Percentiles rank a stretch among this genome's conserved stretches.
phyloP scores from a whole-genome alignment of 139 green algal genomes.

The Edaphochlamys debaryana region DNA sequence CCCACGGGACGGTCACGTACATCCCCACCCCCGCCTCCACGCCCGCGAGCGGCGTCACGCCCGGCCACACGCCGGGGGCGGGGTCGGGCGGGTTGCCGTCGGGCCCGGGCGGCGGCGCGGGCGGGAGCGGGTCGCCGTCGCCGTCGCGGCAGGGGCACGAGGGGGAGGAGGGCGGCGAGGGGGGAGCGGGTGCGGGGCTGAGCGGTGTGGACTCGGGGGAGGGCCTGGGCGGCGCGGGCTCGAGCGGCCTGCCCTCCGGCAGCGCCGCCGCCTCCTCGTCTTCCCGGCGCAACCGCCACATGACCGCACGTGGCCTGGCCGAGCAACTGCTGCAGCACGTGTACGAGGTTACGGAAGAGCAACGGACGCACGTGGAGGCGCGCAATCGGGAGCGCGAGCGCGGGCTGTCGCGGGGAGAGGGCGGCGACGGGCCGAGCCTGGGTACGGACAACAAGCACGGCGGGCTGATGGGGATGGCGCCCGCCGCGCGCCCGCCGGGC shows the following conservation, averaged over 20 bases:
- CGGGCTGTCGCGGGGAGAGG: neutral
- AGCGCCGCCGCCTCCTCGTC: no score
- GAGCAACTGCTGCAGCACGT: slow-evolving; percentile 45
- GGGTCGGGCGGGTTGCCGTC: no score
- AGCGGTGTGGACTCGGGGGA: no score
- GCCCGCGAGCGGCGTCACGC: no score
- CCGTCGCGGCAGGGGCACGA: no score
- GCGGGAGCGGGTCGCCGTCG: neutral
- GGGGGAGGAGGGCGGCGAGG: no score
- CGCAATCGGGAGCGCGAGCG: slow-evolving; percentile 30
- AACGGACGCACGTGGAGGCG: slow-evolving; percentile 31
- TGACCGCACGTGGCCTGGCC: slow-evolving; percentile 23
- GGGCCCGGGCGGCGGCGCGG: neutral
- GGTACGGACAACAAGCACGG: slow-evolving; percentile 18
- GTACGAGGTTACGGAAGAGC: slow-evolving; percentile 38
- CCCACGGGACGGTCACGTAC: neutral
- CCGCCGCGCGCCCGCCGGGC: slow-evolving; percentile 21
- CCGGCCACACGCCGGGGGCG: no score
- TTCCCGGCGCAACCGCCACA: neutral
- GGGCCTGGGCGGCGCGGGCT: no score
- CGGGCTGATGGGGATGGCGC: slow-evolving; percentile 19
- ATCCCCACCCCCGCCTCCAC: no score
- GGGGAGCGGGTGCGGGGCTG: no score
- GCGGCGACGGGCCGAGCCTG: neutral
- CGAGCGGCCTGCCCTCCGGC: no score